A percentile compares a stretch with the other conserved stretches of the same genome.
phyloP scores from a whole-genome alignment of 2,329 filamentous ascomycete genomes.

The Xylaria digitata region DNA sequence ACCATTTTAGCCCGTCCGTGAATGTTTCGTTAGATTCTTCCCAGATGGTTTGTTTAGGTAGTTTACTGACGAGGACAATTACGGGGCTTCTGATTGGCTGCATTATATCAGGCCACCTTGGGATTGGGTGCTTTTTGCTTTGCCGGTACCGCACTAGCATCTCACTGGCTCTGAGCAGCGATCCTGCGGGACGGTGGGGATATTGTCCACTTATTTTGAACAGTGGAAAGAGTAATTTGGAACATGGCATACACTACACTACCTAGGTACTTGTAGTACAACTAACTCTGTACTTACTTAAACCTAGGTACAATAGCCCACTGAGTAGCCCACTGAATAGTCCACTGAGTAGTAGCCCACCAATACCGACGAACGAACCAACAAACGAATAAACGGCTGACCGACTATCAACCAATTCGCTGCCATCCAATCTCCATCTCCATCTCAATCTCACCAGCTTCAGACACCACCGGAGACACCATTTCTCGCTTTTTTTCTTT shows the following conservation, averaged over 20 bases:
- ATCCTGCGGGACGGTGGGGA: constrained; percentile 29
- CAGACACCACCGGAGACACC: constrained; percentile 24
- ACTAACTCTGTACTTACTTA: too few species aligned
- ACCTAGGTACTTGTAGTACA: too few species aligned
- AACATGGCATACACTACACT: constrained; percentile 5
- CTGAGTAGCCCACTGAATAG: background rate
- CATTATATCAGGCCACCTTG: constrained; percentile 25
- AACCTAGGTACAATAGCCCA: too few species aligned
- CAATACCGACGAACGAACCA: background rate
- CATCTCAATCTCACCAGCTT: constrained; percentile 14
- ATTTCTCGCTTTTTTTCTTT: constrained; percentile 20
- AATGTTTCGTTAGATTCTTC: background rate
- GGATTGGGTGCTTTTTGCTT: constrained; percentile 25
- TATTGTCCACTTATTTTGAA: constrained; percentile 6
- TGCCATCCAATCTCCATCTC: background rate
- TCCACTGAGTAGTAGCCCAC: background rate
- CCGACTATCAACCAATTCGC: constrained; percentile 27
- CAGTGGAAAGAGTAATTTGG: constrained; percentile 34
- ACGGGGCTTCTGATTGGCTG: constrained; percentile 33
- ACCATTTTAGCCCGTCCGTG: constrained; percentile 33
- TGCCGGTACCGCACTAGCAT: constrained; percentile 25
- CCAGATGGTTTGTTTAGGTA: too few species aligned
- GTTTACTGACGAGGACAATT: constrained; percentile 22
- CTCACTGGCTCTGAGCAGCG: constrained; percentile 28
- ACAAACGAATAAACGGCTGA: constrained; percentile 19